Evolutionary conservation across 257 asterid species (phyloP).

Genomic region (Fraxinus excelsior): DNA sequence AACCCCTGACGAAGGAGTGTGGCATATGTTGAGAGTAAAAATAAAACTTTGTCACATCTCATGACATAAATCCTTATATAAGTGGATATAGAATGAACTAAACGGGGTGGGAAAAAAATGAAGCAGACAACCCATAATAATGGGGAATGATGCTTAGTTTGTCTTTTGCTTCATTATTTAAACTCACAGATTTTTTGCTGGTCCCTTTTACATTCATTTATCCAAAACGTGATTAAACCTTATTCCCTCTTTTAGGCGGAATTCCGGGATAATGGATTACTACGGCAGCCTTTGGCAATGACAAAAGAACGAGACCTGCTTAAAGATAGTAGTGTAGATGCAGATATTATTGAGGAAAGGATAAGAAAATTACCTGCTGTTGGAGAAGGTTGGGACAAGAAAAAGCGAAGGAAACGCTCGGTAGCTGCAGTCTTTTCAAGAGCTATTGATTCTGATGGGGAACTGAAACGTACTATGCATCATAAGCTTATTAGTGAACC

Average conservation of each 20-base stretch:
- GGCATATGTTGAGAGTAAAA: neutral
- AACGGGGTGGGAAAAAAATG: neutral
- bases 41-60: neutral
- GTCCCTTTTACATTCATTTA: neutral
- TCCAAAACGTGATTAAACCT: neutral
- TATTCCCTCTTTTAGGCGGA: constrained; percentile 60
- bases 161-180: neutral
- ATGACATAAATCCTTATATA: neutral
- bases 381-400: constrained; percentile 97
- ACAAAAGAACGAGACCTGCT: constrained; percentile 71
- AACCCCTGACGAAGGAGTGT: neutral
- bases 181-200: neutral
- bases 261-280: constrained; percentile 57
- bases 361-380: constrained; percentile 80
- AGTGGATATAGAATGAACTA: neutral
- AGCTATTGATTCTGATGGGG: constrained; percentile 71
- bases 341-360: constrained; percentile 71
- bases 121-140: neutral
- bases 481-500: constrained; percentile 69
- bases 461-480: constrained; percentile 61
- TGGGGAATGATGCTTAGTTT: neutral
- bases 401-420: constrained; percentile 93
- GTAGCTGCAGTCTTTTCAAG: constrained; percentile 81
- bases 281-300: constrained; percentile 61
- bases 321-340: constrained; percentile 57